Conservation (phyloP, 257 asterid species). For the Prunella vulgaris region DNA sequence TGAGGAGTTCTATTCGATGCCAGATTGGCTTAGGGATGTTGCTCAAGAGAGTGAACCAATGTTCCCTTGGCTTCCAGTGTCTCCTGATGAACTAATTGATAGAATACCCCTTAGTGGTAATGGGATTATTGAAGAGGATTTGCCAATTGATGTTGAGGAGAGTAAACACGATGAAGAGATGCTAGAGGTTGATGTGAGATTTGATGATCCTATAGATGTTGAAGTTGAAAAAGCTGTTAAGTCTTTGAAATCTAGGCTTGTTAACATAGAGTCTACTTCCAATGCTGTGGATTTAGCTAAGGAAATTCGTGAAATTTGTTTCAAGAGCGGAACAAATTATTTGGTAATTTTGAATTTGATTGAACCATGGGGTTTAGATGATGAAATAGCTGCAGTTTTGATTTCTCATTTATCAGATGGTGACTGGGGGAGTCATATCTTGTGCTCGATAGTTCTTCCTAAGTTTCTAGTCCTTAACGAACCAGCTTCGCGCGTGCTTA, state of each 20-base stretch:
- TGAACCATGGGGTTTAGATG: constrained; percentile 72
- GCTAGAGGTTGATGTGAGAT: constrained; percentile 26
- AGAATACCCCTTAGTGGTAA: constrained; percentile 23
- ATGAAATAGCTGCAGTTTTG: constrained; percentile 58
- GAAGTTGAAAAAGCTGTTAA: constrained; percentile 37
- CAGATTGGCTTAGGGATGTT: constrained; percentile 51
- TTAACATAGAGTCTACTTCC: constrained; percentile 32
- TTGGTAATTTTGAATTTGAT: constrained; percentile 42
- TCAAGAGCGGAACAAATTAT: constrained; percentile 19
- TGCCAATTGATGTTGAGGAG: constrained; percentile 23
- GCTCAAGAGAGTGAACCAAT: constrained; percentile 30
- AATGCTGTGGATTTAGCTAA: constrained; percentile 40
- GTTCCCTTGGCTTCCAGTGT: constrained; percentile 69
- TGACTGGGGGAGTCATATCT: constrained; percentile 56
- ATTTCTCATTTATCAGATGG: constrained; percentile 38
- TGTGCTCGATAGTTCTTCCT: constrained; percentile 69
- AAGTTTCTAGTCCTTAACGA: constrained; percentile 45
- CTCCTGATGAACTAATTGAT: constrained; percentile 29
- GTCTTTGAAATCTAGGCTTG: constrained; percentile 30
- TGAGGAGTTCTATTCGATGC: constrained; percentile 45
- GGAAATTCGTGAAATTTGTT: constrained; percentile 46
- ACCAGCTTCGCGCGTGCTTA: constrained; percentile 52
- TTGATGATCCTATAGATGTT: constrained; percentile 26
- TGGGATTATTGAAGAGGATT: constrained; percentile 31
- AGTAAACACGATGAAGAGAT: constrained; percentile 34